Evolutionary conservation across 2,329 filamentous ascomycete genomes (phyloP), one percentile per base, ranked within the genome.

Genomic region (Raffaelea ambrosiae): DNA sequence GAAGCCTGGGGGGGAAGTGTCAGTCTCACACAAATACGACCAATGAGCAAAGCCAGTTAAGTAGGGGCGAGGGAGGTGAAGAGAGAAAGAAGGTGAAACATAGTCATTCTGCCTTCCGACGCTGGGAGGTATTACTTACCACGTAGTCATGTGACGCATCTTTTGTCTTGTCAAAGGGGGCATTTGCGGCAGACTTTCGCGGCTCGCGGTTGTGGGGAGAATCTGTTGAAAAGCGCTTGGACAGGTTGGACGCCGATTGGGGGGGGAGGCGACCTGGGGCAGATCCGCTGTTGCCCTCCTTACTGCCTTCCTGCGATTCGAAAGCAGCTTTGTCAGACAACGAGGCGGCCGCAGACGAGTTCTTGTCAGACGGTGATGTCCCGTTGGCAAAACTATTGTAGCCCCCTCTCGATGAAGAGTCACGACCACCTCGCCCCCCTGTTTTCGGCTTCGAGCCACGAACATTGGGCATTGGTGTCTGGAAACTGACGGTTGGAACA

Each of bases 401-500:
- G 40, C 52, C 56, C 16, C 59, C 61, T 23, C 62, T 54, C 21
- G 62, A 56, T 7, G 60, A 55, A 11, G 56, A 48, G 20, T 68
- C 66, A 36, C 69, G 67, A 26, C 67, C 64, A 39, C 66, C 67
- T 36, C 73, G 67, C 45, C 66, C 66, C 49, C 74, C 73, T 16
- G 73, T 72, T 23, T 77, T 70, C 40, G 71, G 66, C 53, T 74
- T 77, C 29, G 71, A 62, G 47, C 68, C 67, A 52, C 75, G 73
- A 41, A 46, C 43, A 18, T 66, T 67, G 14, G 83, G 81, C 38
- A 95, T 65, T 23, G 86, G 88, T 1, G 93, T 96, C 62, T 88
- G 85, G 66, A 95, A 97, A 49, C 83, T 83, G 43, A 93, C 88
- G 14, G 81, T 84, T 9, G 89, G 91, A 13, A 87, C 88, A 59